These are phyloP conservation scores for Coleophoma cylindrospora DNA, from an alignment of 2,329 filamentous ascomycete species.

Conservation along the genomic window DNA sequence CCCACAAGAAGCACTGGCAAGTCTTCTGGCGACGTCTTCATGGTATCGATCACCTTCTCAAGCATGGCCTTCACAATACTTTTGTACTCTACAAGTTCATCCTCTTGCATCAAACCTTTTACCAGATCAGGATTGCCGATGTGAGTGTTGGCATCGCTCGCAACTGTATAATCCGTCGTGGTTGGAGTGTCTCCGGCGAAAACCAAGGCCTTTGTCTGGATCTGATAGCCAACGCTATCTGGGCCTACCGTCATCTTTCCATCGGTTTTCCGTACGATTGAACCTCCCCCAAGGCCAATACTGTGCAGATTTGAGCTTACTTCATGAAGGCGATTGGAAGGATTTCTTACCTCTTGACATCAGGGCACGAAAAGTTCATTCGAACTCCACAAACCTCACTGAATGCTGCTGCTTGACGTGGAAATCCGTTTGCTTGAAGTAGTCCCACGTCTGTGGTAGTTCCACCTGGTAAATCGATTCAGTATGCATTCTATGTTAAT, in stretches of 20 bases:
- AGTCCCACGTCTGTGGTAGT: conserved; percentile 54
- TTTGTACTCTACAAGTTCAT: conserved; percentile 33
- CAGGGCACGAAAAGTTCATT: conserved; percentile 50
- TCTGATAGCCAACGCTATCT: conserved; percentile 46
- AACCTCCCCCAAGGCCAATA: conserved; percentile 51
- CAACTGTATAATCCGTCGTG: conserved; percentile 49
- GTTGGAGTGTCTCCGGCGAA: conserved; percentile 52
- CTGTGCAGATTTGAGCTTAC: conserved; percentile 19
- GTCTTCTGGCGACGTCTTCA: conserved; percentile 47
- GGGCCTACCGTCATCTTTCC: conserved; percentile 51
- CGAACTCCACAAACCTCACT: conserved; percentile 50
- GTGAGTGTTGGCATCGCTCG: not conserved
- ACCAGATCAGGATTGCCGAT: conserved; percentile 9
- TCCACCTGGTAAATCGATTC: conserved; percentile 23
- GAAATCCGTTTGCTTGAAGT: conserved; percentile 50
- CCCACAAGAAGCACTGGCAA: conserved; percentile 49
- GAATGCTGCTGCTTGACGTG: conserved; percentile 50
- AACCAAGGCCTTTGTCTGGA: conserved; percentile 39
- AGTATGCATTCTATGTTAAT: not conserved
- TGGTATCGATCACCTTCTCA: conserved; percentile 44
- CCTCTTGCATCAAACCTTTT: conserved; percentile 4
- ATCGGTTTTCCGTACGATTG: conserved; percentile 30
- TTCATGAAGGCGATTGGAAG: not conserved
- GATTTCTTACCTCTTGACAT: conserved; percentile 31
- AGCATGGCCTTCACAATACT: conserved; percentile 42